Conservation (phyloP, 2,329 filamentous ascomycete species). For the Kalaharituber pfeilii region DNA sequence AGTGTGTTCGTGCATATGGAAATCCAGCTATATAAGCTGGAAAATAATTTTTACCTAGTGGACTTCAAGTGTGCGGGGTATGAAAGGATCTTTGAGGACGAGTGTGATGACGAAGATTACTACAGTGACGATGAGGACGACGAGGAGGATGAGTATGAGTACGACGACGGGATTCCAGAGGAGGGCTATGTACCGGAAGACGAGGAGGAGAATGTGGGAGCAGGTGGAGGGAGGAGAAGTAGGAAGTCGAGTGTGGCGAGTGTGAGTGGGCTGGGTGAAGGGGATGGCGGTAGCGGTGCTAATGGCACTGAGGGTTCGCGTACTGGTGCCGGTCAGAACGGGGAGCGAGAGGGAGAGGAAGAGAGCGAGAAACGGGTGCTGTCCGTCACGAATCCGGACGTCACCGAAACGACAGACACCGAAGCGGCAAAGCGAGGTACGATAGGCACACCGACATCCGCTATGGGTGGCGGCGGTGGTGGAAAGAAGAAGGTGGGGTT, state of each 20-base stretch:
- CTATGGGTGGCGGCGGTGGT: slow-evolving; percentile 3
- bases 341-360: too few relatives aligned
- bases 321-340: not conserved
- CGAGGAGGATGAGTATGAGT: slow-evolving; percentile 1
- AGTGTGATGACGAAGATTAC: slow-evolving; percentile 17
- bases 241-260: too few relatives aligned
- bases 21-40: slow-evolving; percentile 90
- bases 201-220: not conserved
- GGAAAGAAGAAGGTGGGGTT: slow-evolving; percentile 16
- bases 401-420: not conserved
- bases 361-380: not conserved
- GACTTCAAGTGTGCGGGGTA: slow-evolving; percentile 98
- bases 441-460: not conserved
- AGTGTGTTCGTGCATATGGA: slow-evolving; percentile 87
- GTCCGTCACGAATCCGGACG: not conserved
- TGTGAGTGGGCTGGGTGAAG: too few relatives aligned
- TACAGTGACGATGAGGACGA: slow-evolving; percentile 23
- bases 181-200: not conserved
- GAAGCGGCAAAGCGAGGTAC: too few relatives aligned
- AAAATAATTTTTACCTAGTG: slow-evolving; percentile 80
- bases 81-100: slow-evolving; percentile 52
- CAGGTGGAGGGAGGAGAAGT: too few relatives aligned
- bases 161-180: not conserved
- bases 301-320: too few relatives aligned
- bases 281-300: too few relatives aligned